Base-by-base conservation (phyloP, 129 eudicot species). In the Pittosporum tobira region DNA sequence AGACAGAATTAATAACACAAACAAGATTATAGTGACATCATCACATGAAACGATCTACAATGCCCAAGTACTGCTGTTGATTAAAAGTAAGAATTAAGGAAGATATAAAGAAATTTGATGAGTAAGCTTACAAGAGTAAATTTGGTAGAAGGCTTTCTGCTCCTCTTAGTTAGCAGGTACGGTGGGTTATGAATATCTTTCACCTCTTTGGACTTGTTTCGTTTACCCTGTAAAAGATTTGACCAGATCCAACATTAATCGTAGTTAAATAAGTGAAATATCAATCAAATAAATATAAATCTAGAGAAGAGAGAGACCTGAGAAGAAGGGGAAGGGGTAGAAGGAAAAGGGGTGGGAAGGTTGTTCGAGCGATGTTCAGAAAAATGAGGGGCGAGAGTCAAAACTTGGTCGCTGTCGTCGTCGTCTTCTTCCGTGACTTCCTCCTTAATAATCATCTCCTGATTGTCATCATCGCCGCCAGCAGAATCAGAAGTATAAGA, bases 191-290 rank as follows among this genome's bases (percentile, higher is more conserved):
- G 43, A n/a, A 59, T 45, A 54, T 64, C 75, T 51, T 49, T 49
- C 57, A 78, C 48, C 66, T 73, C 75, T 55, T 60, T 67, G 44
- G 81, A 73, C 67, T 72, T 79, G 48, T 63, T 78, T 30, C 81
- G 57, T 51, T 78, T 78, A 55, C 55, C 77, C 94, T 81, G n/a
- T 69, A 19, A 54, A 73, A 30, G 29, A 61, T 57, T 6, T 27
- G 52, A 74, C 40, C 84, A 70, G 85, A 81, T 81, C 85, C 56
- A 73, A 66, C 45, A 59, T 28, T 50, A 56, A 19, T 22, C 24
- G 22, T n/a, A 29, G 34, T 3, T 52, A 42, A 36, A n/a, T 22
- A 14, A 38, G n/a, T 6, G 48, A 11, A 34, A 7, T 28, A 57
- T 13, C 4, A 18, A 4, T 20, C n/a, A 31, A 36, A 22, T 5